Evolutionary conservation across 768 basidiomycete species (phyloP), one percentile per base, ranked within the genome.

Genomic region (Lanmaoa rubissima): DNA sequence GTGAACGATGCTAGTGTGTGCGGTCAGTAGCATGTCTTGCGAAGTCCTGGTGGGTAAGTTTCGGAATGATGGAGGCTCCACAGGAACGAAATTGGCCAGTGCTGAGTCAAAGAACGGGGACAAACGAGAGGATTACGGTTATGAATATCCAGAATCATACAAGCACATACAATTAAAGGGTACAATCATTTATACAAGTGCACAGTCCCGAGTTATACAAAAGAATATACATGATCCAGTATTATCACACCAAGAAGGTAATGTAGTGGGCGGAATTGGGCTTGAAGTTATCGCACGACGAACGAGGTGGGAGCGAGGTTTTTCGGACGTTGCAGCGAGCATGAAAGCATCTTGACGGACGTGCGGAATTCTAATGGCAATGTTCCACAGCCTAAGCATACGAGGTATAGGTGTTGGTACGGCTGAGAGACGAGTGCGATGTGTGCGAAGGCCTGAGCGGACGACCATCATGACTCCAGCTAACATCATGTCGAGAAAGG

Each of bases 201-300:
- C 41, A 48, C 21, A 55, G 59, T 55, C 36, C 61, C 43, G 32
- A 40, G 13, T 55, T 70, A 69, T 65, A 63, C 63, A 69, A 70
- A 63, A 65, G 67, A 68, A 70, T 70, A 60, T 70, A 69, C 67
- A 69, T 63, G 58, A 63, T 63, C 26, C 63, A 63, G 65, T 63
- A 69, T 69, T 60, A 68, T 63, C 54, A 65, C 57, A 68, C 43
- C 12, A 35, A 55, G 55, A 58, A 58, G 44, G 58, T 58, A 63
- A 44, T 35, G 54, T 63, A 63, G 38, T 9, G 41, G 48, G n/a
- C 43, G 54, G 45, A 44, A 45, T 45, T 14, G 54, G 35, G 38
- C 43, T 59, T 48, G 59, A 58, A 46, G 68, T 63, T 65, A 54
- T 60, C 68, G 68, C 63, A 35, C 9, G 56, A 51, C 5, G 38